Evolutionary conservation across 2,329 filamentous ascomycete species (phyloP).

Genomic region (Colletotrichum incanum): DNA sequence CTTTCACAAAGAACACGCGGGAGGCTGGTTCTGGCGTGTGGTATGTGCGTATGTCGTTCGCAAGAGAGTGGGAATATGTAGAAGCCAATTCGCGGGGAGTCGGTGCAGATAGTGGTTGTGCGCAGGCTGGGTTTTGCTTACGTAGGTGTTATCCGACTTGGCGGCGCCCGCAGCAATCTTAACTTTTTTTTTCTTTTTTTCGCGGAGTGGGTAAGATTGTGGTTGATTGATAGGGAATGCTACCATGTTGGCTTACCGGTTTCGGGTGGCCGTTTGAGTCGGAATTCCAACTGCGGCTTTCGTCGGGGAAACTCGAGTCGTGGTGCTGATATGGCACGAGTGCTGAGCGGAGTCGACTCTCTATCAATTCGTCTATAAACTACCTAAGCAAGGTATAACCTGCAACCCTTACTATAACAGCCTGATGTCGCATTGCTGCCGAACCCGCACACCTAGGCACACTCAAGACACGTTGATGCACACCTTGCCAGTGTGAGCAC

Average conservation of each 20-base stretch:
- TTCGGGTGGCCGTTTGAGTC: background rate
- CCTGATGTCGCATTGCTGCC: background rate
- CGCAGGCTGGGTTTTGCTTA: slow-evolving; percentile 15
- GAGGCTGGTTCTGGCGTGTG: slow-evolving; percentile 27
- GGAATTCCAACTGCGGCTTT: slow-evolving; percentile 6
- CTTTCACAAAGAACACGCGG: slow-evolving; percentile 16
- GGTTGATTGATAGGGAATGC: background rate
- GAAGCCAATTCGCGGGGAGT: background rate
- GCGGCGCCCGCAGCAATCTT: slow-evolving; percentile 7
- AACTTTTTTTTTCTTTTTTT: background rate
- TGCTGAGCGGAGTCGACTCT: slow-evolving; percentile 11
- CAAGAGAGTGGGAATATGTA: background rate
- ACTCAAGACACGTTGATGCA: slow-evolving; percentile 46
- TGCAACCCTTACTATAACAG: background rate
- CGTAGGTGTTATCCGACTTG: background rate
- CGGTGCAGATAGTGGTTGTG: background rate
- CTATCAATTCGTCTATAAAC: background rate
- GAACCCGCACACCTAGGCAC: background rate
- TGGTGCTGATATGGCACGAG: background rate
- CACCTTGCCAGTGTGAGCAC: slow-evolving; percentile 55
- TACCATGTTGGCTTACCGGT: background rate
- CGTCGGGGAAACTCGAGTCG: slow-evolving; percentile 2
- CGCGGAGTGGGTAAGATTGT: background rate
- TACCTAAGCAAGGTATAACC: background rate
- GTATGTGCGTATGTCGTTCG: slow-evolving; percentile 13